A percentile compares a stretch with the other conserved stretches of the same genome.
These are phyloP conservation scores for Diplocarpon mali DNA, from an alignment of 2,329 filamentous ascomycete species.

Conservation along the genomic window DNA sequence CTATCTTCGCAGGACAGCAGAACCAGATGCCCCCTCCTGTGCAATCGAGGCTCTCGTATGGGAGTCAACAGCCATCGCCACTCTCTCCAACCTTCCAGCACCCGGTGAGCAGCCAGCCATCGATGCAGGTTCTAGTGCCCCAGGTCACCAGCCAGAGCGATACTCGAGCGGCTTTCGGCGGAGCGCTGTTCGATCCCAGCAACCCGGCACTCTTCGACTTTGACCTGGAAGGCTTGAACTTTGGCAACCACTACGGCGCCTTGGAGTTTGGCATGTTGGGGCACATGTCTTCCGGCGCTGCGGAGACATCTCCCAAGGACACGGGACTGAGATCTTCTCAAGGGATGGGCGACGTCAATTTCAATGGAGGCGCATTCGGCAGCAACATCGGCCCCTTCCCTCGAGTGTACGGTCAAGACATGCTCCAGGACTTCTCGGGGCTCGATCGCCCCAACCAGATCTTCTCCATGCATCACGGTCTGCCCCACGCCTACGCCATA, in stretches of 20 bases:
- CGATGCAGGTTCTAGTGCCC: conserved; percentile 30
- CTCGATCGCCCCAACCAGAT: conserved; percentile 21
- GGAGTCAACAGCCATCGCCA: conserved; percentile 60
- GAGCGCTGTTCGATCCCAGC: conserved; percentile 71
- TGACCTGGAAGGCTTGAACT: conserved; percentile 86
- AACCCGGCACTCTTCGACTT: conserved; percentile 94
- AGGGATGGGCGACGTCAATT: conserved; percentile 30
- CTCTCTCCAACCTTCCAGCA: conserved; percentile 62
- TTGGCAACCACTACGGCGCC: conserved; percentile 91
- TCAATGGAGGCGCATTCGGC: conserved; percentile 21
- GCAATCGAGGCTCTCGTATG: conserved; percentile 42
- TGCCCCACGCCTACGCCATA: conserved; percentile 56
- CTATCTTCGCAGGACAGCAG: conserved; percentile 34
- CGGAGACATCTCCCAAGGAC: conserved; percentile 67
- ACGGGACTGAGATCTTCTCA: conserved; percentile 36
- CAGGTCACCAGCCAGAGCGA: conserved; percentile 35
- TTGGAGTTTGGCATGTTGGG: conserved; percentile 93
- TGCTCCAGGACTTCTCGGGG: conserved; percentile 42
- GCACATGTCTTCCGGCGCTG: conserved; percentile 86
- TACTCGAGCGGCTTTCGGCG: conserved; percentile 36
- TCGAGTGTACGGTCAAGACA: conserved; percentile 36
- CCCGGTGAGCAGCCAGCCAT: conserved; percentile 37
- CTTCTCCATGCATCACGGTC: conserved; percentile 40
- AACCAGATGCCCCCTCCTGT: conserved; percentile 41
- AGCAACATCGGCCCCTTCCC: conserved; percentile 33